Evolutionary conservation across 2,329 filamentous ascomycete genomes (phyloP), one percentile per base, ranked within the genome.

Genomic region (Emergomyces pasteurianus): DNA sequence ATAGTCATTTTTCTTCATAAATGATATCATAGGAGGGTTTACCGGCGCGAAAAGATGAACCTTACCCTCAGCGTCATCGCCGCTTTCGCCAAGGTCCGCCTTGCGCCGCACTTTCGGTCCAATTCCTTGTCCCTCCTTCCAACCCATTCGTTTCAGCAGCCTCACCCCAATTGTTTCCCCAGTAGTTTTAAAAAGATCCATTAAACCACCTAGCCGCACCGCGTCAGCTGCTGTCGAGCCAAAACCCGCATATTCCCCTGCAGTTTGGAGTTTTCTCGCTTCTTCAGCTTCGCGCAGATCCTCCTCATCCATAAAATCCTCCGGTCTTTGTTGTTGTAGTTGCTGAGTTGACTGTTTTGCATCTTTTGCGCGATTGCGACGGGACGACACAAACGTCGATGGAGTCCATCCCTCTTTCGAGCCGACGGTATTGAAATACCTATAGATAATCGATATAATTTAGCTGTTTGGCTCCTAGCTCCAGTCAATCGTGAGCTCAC

Each of bases 281-380:
- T 96, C 91, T 61, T 88, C 90, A 0, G 87, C 88, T 71, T 96
- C 91, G 7, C 88, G 89, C 40, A 95, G 79, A 73, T 99, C 94
- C 72, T 99, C 94, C 49, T 96, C 92, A 69, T 99, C 94, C 94
- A 99, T 99, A 68, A 92, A 97, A 70, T 97, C 92, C 73, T 97
- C 91, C 0, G 86, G 83, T 55, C 86, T 84, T 70, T 88, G 85
- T 70, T 88, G 85, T 64, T 81, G 75, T 31, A 31, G 31, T 23
- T 67, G 66, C 1, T 38, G 43, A 14, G 75, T 67, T 64, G 65
- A 58, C 56, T 72, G 68, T 60, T 83, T 80, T n/a, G 79, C 80
- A 77, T 88, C 83, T 70, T 89, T 89, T 65, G 82, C 85, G 60
- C 91, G 88, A 68, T 89, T 90, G 46, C 83, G 78, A 28, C 94